Evolutionary conservation across 192 early-diverging fungal species (phyloP).

Genomic region (Podila clonocystis): DNA sequence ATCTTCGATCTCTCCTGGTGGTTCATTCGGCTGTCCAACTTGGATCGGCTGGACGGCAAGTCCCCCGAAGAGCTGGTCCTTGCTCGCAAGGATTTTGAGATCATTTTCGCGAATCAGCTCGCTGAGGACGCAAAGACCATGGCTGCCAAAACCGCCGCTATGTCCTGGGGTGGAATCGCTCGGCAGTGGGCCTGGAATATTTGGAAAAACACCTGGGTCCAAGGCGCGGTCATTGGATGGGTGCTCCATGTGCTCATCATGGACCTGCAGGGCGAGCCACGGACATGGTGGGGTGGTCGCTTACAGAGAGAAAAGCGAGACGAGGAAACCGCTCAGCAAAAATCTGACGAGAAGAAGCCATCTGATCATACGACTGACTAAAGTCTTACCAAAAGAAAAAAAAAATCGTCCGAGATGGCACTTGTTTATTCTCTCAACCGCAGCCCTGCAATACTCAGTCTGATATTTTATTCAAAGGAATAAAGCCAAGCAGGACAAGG

Average conservation of each 20-base stretch:
- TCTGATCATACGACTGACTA: slow-evolving; percentile 12
- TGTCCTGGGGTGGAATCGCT: slow-evolving; percentile 8
- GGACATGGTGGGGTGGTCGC: slow-evolving; percentile 10
- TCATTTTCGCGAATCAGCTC: slow-evolving; percentile 5
- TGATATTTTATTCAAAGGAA: no score
- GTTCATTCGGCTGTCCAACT: slow-evolving; percentile 6
- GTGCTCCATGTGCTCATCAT: slow-evolving; percentile 12
- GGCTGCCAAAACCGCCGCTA: not conserved
- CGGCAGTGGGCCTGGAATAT: slow-evolving; percentile 6
- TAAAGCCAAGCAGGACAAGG: no score
- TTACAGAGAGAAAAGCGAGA: slow-evolving; percentile 14
- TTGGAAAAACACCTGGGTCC: slow-evolving; percentile 10
- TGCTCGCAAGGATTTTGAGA: slow-evolving; percentile 2
- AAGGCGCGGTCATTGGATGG: slow-evolving; percentile 6
- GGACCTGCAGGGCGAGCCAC: slow-evolving; percentile 9
- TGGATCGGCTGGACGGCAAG: not conserved
- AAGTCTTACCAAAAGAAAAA: not conserved
- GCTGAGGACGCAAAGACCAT: slow-evolving; percentile 3
- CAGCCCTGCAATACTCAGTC: no score
- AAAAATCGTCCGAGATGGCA: no score
- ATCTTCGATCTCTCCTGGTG: slow-evolving; percentile 11
- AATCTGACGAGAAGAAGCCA: slow-evolving; percentile 12
- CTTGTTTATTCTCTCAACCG: no score
- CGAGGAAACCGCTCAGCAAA: slow-evolving; percentile 6
- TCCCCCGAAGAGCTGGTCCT: slow-evolving; percentile 3